phyloP scores from a whole-genome alignment of 2,329 filamentous ascomycete genomes.

The Ophioceras dolichostomum region DNA sequence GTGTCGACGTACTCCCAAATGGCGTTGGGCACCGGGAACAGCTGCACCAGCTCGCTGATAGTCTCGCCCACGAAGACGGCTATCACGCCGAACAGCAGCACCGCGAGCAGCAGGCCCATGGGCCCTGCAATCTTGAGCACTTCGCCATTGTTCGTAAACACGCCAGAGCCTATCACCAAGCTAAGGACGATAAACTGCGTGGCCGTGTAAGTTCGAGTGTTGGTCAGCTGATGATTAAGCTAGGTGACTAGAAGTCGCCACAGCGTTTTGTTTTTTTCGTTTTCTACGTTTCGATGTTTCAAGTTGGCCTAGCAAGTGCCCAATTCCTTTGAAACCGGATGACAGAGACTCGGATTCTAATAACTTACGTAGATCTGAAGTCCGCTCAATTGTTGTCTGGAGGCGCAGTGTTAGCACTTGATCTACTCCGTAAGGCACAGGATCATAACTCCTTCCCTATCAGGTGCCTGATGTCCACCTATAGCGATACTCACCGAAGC shows the following conservation, averaged over 20 bases:
- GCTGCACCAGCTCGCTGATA: conserved; percentile 9
- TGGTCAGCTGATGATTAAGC: too few species aligned
- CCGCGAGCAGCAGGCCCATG: conserved; percentile 6
- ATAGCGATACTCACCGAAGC: too few species aligned
- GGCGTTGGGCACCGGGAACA: conserved; percentile 9
- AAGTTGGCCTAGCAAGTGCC: too few species aligned
- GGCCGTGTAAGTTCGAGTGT: too few species aligned
- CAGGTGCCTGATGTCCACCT: too few species aligned
- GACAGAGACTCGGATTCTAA: too few species aligned
- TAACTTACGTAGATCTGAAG: conserved; percentile 7
- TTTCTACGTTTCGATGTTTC: too few species aligned
- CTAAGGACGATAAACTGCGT: conserved; percentile 7
- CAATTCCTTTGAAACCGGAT: too few species aligned
- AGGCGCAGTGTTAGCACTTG: neutral
- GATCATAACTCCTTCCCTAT: too few species aligned
- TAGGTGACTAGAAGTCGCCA: too few species aligned
- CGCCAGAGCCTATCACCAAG: conserved; percentile 7
- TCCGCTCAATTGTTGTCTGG: conserved; percentile 5
- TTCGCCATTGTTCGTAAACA: conserved; percentile 7
- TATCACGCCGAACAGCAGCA: conserved; percentile 7
- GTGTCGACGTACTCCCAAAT: conserved; percentile 9
- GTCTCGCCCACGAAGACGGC: conserved; percentile 7
- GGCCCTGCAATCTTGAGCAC: conserved; percentile 7
- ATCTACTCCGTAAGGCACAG: too few species aligned
- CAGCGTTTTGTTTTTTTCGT: too few species aligned